Evolutionary conservation across 495 filamentous ascomycete species (phyloP), one percentile per base, ranked within the genome.

Genomic region (Recurvomyces mirabilis): DNA sequence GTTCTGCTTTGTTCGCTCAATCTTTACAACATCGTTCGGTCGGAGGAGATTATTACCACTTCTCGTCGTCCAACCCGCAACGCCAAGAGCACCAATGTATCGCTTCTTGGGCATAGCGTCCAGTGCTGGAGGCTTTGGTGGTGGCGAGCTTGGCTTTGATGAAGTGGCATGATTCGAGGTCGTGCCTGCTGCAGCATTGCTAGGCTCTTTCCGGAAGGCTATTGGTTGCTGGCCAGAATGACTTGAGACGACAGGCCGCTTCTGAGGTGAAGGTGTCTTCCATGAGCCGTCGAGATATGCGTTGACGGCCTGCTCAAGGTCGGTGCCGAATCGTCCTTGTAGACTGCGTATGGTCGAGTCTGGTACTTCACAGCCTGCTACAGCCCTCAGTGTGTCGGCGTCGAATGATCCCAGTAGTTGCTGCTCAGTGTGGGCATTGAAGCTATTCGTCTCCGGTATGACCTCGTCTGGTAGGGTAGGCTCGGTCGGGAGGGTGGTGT

Each of bases 211-310:
- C 12, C 43, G 39, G 15, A 48, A 31, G 11, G 30, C 10, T 10
- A 19, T 23, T 5, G 38, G 30, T n/a, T 10, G 21, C 24, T 20
- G 15, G 2, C 5, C 7, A 4, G 5, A n/a, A 14, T 14, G 5
- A 15, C 9, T 23, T 20, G 32, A 2, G 1, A 22, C 17, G 1
- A 1, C 4, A 3, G 24, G 20, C 4, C 30, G 32, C 22, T 49
- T 34, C 33, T 43, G 45, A 12, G 50, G 46, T 14, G 39, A 46
- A 14, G 66, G 52, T 1, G 60, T 73, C 53, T 81, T 88, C 86
- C 85, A 95, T 4, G 87, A 94, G 12, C 88, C 89, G 53, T 98
- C 91, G 38, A 94, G 80, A 57, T 87, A 98, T 65, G 94, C 82
- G 53, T 73, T 73, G 37, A 73, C 68, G 18, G 70, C 70, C 65